Conservation (phyloP, 805 yeast genomes). For the Starmera dryadoides region DNA sequence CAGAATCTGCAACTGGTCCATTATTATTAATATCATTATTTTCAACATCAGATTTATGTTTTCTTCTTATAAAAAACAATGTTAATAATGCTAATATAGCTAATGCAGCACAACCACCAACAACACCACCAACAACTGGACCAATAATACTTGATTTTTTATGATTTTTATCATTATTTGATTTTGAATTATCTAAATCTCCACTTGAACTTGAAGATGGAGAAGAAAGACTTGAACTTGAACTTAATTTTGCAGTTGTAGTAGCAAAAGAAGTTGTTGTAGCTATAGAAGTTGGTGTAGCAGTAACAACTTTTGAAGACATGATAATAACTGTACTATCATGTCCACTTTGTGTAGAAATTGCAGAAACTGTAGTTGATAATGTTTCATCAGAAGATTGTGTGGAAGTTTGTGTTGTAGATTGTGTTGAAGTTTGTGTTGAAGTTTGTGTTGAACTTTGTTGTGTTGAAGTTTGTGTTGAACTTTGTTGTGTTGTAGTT, state of each 20-base stretch:
- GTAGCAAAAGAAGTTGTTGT: slow-evolving; percentile 4
- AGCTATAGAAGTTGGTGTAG: slow-evolving; percentile 5
- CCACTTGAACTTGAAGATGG: slow-evolving; percentile 3
- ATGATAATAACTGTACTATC: slow-evolving; percentile 15
- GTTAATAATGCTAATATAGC: slow-evolving; percentile 32
- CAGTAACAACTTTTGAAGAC: slow-evolving; percentile 13
- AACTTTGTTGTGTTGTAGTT: slow-evolving; percentile 3
- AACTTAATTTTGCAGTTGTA: slow-evolving; percentile 18
- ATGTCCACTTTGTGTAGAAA: slow-evolving; percentile 10
- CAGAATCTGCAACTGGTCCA: slow-evolving; percentile 49
- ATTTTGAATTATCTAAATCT: background rate
- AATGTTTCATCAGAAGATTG: slow-evolving; percentile 12
- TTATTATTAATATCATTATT: slow-evolving; percentile 33
- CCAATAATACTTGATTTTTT: slow-evolving; percentile 30
- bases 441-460: slow-evolving; percentile 2
- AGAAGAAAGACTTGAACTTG: slow-evolving; percentile 12
- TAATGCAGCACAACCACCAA: slow-evolving; percentile 47
- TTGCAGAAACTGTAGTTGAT: slow-evolving; percentile 17
- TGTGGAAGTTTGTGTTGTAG: slow-evolving; percentile 5
- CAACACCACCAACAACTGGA: slow-evolving; percentile 58
- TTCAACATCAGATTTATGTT: slow-evolving; percentile 17
- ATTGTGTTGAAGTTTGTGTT: background rate
- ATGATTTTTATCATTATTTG: background rate
- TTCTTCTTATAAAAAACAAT: slow-evolving; percentile 27
- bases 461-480: slow-evolving; percentile 5